phyloP scores from a whole-genome alignment of 805 yeast genomes.

The Metschnikowia orientalis region DNA sequence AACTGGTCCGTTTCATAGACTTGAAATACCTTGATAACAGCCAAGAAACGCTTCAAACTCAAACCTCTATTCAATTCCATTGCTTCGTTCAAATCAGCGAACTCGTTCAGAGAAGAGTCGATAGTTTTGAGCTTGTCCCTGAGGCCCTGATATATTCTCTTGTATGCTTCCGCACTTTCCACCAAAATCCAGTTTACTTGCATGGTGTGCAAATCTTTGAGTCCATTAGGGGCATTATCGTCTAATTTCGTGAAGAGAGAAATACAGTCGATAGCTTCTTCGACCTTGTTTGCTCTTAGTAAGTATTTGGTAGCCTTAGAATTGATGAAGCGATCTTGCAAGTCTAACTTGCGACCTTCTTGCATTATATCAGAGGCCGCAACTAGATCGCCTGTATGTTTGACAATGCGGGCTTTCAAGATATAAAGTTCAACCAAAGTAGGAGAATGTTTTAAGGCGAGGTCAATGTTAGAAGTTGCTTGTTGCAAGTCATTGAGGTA shows the following conservation, averaged over 20 bases:
- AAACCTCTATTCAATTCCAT: constrained; percentile 57
- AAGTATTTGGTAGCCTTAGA: constrained; percentile 82
- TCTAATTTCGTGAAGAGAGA: constrained; percentile 77
- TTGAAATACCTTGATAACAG: constrained; percentile 62
- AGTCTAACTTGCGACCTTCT: constrained; percentile 68
- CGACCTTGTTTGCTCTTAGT: constrained; percentile 68
- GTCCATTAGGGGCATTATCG: constrained; percentile 76
- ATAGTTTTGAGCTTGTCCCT: constrained; percentile 17
- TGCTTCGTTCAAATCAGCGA: constrained; percentile 19
- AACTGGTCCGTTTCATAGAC: constrained; percentile 79
- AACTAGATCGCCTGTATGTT: constrained; percentile 58
- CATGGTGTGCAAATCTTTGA: constrained; percentile 80
- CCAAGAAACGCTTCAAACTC: constrained; percentile 71
- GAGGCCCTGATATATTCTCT: constrained; percentile 46
- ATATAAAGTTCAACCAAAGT: constrained; percentile 79
- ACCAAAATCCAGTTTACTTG: constrained; percentile 88
- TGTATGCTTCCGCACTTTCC: constrained; percentile 81
- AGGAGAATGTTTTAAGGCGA: constrained; percentile 70
- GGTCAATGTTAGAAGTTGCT: constrained; percentile 56
- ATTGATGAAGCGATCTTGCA: constrained; percentile 89
- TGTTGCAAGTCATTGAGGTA: constrained; percentile 46
- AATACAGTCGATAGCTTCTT: constrained; percentile 68
- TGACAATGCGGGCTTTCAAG: constrained; percentile 73
- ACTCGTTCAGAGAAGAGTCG: constrained; percentile 22
- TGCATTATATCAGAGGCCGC: constrained; percentile 66